A percentile compares a stretch with the other conserved stretches of the same genome.
phyloP scores from a whole-genome alignment of 2,329 filamentous ascomycete genomes.

The Neofusicoccum sp. region DNA sequence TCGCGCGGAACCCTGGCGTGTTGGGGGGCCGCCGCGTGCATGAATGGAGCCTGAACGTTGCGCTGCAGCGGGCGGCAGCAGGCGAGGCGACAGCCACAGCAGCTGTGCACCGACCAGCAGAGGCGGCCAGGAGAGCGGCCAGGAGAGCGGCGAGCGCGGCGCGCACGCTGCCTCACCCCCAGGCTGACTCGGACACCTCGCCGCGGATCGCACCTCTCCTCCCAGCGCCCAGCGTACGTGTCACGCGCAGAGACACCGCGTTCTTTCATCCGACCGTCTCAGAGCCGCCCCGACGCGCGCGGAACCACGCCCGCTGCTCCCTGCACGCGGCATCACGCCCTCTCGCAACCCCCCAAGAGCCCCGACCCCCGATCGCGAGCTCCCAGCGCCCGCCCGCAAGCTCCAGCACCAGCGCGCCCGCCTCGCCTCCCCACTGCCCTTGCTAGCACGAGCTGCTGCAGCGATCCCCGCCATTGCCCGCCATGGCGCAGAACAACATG shows the following conservation, averaged over 20 bases:
- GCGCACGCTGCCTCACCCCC: constrained; percentile 7
- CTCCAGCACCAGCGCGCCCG: constrained; percentile 22
- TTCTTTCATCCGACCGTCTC: constrained; percentile 13
- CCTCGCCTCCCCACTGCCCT: constrained; percentile 25
- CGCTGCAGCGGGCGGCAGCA: constrained; percentile 7
- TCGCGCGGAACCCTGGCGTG: constrained; percentile 12
- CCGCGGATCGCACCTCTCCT: constrained; percentile 5
- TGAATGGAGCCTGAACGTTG: constrained; percentile 1
- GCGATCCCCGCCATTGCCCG: constrained; percentile 35
- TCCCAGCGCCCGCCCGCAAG: constrained; percentile 8
- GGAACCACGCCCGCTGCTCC: background rate
- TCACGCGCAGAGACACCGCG: background rate
- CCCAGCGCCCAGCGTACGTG: constrained; percentile 1
- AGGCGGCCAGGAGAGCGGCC: background rate
- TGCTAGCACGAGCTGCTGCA: constrained; percentile 11
- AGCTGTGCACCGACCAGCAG: background rate
- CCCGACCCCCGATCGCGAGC: constrained; percentile 9
- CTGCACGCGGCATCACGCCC: constrained; percentile 7
- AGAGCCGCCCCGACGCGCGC: constrained; percentile 6
- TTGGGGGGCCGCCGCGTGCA: constrained; percentile 6
- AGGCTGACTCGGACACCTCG: constrained; percentile 7
- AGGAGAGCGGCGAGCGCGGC: constrained; percentile 6
- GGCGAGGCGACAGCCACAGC: constrained; percentile 10
- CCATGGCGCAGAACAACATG: constrained; percentile 82
- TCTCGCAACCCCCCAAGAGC: background rate